phyloP scores from a whole-genome alignment of 371 early-diverging fungal species.

The Cokeromyces recurvatus region DNA sequence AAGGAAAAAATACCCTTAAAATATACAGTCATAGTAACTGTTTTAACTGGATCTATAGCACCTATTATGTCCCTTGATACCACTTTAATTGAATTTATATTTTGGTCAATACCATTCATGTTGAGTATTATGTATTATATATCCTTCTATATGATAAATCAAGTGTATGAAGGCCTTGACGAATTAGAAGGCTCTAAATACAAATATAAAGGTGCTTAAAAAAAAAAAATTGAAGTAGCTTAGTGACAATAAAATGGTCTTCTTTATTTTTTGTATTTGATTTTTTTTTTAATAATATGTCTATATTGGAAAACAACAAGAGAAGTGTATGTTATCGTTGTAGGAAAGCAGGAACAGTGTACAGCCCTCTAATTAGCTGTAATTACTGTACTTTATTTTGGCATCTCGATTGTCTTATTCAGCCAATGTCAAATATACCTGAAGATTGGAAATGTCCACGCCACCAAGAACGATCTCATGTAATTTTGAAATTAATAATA shows the following conservation, averaged over 20 bases:
- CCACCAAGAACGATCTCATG: slow-evolving; percentile 60
- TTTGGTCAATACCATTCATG: slow-evolving; percentile 28
- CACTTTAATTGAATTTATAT: slow-evolving; percentile 17
- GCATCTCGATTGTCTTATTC: slow-evolving; percentile 77
- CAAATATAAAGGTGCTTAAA: slow-evolving; percentile 35
- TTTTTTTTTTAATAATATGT: neutral
- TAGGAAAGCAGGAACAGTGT: slow-evolving; percentile 39
- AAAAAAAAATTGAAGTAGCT: slow-evolving; percentile 3
- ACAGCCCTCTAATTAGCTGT: slow-evolving; percentile 55
- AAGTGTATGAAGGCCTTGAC: slow-evolving; percentile 25
- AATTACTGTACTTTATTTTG: slow-evolving; percentile 74
- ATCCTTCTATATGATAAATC: slow-evolving; percentile 28
- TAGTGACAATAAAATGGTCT: neutral
- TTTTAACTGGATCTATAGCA: slow-evolving; percentile 8
- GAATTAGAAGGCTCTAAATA: slow-evolving; percentile 35
- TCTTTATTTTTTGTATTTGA: neutral
- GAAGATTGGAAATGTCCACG: slow-evolving; percentile 88
- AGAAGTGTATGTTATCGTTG: slow-evolving; percentile 63
- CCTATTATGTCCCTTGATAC: slow-evolving; percentile 13
- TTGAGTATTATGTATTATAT: slow-evolving; percentile 13
- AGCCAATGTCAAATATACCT: slow-evolving; percentile 57
- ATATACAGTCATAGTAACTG: neutral
- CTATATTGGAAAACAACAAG: too few relatives aligned
- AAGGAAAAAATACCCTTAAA: neutral
- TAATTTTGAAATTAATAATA: neutral